These are phyloP conservation scores for Trichoderma sp. DNA, from an alignment of 2,329 filamentous ascomycete genomes.

Conservation along the genomic window DNA sequence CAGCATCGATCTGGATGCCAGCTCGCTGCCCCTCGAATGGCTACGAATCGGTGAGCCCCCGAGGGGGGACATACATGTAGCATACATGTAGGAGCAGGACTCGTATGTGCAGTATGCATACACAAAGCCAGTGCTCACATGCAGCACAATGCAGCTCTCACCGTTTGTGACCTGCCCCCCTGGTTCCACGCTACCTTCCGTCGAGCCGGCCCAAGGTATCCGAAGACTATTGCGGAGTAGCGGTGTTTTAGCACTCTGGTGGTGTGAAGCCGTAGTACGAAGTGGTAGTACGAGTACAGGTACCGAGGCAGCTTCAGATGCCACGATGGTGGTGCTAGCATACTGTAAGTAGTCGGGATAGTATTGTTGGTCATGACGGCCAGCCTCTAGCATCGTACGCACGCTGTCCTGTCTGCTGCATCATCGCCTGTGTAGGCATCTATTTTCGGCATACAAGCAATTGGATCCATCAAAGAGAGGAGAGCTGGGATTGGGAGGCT, in stretches of 20 bases:
- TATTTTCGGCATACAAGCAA: neutral
- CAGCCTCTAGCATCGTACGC: neutral
- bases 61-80: neutral
- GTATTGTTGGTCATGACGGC: neutral
- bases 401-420: neutral
- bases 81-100: neutral
- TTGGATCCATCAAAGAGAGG: neutral
- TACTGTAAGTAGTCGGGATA: neutral
- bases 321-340: neutral
- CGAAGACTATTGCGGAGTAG: neutral
- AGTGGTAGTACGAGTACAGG: neutral
- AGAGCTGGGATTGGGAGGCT: neutral
- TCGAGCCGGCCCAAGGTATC: conserved; percentile 13
- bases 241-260: neutral
- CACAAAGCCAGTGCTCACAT: conserved; percentile 7
- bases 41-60: neutral
- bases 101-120: neutral
- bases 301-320: neutral
- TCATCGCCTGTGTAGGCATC: neutral
- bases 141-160: conserved; percentile 9
- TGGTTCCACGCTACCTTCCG: conserved; percentile 15
- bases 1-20: conserved; percentile 6
- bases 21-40: neutral
- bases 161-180: conserved; percentile 2
- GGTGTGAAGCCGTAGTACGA: neutral